Percentiles rank a stretch among this genome's conserved stretches.
Conservation (phyloP, 345 rosid genomes). For the Populus euphratica region DNA sequence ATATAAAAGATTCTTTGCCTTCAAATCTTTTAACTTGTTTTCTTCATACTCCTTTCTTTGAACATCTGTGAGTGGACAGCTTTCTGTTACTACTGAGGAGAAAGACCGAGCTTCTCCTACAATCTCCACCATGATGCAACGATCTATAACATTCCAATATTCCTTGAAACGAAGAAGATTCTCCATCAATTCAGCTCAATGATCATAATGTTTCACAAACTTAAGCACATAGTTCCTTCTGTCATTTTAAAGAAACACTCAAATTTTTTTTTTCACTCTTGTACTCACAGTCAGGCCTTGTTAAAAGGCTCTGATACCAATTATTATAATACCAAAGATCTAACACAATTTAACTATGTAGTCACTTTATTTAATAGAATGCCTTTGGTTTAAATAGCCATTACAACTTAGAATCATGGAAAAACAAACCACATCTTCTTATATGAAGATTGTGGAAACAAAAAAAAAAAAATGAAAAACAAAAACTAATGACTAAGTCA, state of each 20-base stretch:
- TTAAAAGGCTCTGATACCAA: not conserved
- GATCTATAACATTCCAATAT: not conserved
- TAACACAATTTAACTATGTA: too few relatives aligned
- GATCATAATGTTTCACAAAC: not conserved
- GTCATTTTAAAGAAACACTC: not conserved
- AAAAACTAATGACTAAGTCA: too few relatives aligned
- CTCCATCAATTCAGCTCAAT: slow-evolving; percentile 19
- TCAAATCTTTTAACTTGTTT: not conserved
- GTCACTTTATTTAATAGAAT: too few relatives aligned
- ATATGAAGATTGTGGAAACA: too few relatives aligned
- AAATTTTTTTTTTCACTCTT: not conserved
- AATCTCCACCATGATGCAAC: not conserved
- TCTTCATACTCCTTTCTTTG: not conserved
- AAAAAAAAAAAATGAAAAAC: too few relatives aligned
- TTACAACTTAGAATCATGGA: too few relatives aligned
- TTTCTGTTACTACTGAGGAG: not conserved
- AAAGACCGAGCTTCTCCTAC: not conserved
- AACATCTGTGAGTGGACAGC: fast-evolving
- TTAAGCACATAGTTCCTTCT: not conserved
- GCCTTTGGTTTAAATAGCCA: too few relatives aligned
- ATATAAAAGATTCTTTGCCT: slow-evolving; percentile 8
- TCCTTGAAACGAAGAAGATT: not conserved
- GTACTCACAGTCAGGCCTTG: fast-evolving
- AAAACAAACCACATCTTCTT: too few relatives aligned
- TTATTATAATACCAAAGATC: too few relatives aligned